Base-by-base conservation (phyloP, 2,329 filamentous ascomycete species). In the Trichoderma gracile region DNA sequence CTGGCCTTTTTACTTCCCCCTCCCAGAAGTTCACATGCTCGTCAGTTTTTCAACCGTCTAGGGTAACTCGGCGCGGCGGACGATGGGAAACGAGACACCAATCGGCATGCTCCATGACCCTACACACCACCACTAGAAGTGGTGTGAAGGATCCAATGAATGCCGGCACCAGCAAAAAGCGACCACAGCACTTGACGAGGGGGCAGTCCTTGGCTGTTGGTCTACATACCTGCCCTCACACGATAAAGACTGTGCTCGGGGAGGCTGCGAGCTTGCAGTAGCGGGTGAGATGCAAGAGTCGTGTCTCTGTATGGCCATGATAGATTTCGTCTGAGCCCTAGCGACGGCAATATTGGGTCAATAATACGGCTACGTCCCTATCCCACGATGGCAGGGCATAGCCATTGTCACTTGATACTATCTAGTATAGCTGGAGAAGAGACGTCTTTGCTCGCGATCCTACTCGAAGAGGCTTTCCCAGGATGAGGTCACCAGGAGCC, bases 401-500 rank as follows among this genome's bases (percentile, higher is more conserved):
- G 2, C 30, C 42, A 17, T 15, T 27, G 23, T 46, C 33, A 53
- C 27, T 43, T 46, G 49, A 14, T 38, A 38, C 25, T 25, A 25
- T 5, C 33, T 38, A 30, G 27, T 30, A 10, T 33, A 33, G 30
- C 2, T 33, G 9, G 33, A 38, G 3, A 38, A 38, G 33, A 38
- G 33, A 10, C 33, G 5, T 38, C 33, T 38, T 38, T 38, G 33
- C 33, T 38, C 10, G 33, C 38, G 38, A 38, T 38, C 23, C 40
- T 53, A 61, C 30, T 61, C 21, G n/a, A 45, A n/a, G n/a, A 23
- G 23, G 25, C 17, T 52, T 47, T 42, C 63, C 63, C 42, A 30
- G 63, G 55, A 65, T 65, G 25, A 59, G 63, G 63, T 65, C 63
- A 65, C 49, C 43, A 60, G 40, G 38, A 49, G 15, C 47, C 21